Evolutionary conservation across 192 early-diverging fungal genomes (phyloP), one percentile per base, ranked within the genome.

Genomic region (Gigaspora rosea): DNA sequence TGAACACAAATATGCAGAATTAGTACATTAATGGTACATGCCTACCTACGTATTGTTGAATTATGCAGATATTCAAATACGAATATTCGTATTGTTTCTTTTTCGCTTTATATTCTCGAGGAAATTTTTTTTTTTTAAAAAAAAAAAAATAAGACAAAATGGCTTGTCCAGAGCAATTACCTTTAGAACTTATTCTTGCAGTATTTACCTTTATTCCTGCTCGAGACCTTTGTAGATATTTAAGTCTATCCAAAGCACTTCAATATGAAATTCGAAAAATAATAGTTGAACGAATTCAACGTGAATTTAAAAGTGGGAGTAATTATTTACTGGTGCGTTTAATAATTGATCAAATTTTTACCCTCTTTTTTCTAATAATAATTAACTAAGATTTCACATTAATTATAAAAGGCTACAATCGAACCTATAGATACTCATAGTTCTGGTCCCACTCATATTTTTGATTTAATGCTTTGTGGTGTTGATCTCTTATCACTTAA

Each of bases 361-460:
- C 12, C 6, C 13, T 49, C 3, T 49, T 51, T 69, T 27, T 71
- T 56, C 54, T 35, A 57, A 18, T 11, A 56, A 56, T n/a, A 15
- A 33, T 12, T 71, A 0, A 54, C 15, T 56, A 51, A 7, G 8
- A 8, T 16, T 4, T 33, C 20, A 32, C 27, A n/a, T 57, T 57
- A 20, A 15, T 41, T n/a, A 58, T 35, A n/a, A 36, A 36, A 73
- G 71, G 54, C 54, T 20, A 73, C 71, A 5, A 73, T 73, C n/a
- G 71, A 73, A 46, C 32, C 71, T 41, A 41, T 58, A 41, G 71
- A 73, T 8, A 58, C 35, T n/a, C 35, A 73, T 20, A 32, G 71
- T 36, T 54, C 71, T 36, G 51, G 71, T 5, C 71, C 71, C 36
- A 73, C 71, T 54, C 71, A 73, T 20, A 73, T 73, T 33, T 73